Percentiles rank a stretch among this genome's conserved stretches.
phyloP scores from a whole-genome alignment of 108 stramenopile species.

The Nannochloropsis gaditana region DNA sequence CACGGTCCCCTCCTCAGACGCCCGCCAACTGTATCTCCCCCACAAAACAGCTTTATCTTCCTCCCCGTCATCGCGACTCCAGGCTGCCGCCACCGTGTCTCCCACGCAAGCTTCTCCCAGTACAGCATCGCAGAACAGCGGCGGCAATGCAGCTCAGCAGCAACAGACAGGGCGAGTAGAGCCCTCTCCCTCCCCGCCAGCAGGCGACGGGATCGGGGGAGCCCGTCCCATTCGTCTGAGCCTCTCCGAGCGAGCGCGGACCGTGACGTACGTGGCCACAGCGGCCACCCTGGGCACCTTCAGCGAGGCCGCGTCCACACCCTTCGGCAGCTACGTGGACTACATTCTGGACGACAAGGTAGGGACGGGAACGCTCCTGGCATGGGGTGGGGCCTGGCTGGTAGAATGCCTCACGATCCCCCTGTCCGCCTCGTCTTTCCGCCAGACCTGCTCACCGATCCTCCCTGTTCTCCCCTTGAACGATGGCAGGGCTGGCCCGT shows the following conservation, averaged over 20 bases:
- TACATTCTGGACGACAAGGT: slow-evolving; percentile 88
- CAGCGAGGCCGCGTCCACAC: slow-evolving; percentile 69
- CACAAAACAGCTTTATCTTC: background rate
- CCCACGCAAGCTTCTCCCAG: background rate
- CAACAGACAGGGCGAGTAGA: background rate
- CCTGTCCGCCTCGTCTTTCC: background rate
- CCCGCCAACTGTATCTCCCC: too few species aligned
- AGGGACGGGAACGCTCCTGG: background rate
- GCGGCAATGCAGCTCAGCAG: background rate
- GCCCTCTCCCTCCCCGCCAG: background rate
- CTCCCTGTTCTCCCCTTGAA: background rate
- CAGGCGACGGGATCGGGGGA: background rate
- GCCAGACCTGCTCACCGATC: background rate
- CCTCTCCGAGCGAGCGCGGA: slow-evolving; percentile 37
- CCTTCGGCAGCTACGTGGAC: slow-evolving; percentile 91
- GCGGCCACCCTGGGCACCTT: slow-evolving; percentile 54
- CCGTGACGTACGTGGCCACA: slow-evolving; percentile 53
- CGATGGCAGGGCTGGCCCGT: slow-evolving; percentile 62
- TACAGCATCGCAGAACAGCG: slow-evolving; percentile 19
- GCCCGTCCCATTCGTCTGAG: background rate
- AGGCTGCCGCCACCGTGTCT: background rate
- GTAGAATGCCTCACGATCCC: background rate
- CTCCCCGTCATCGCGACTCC: background rate
- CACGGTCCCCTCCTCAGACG: too few species aligned
- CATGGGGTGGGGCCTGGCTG: background rate